Percentiles rank a stretch among this genome's conserved stretches.
phyloP scores from a whole-genome alignment of 2,329 filamentous ascomycete species.

The Cordyceps militaris region DNA sequence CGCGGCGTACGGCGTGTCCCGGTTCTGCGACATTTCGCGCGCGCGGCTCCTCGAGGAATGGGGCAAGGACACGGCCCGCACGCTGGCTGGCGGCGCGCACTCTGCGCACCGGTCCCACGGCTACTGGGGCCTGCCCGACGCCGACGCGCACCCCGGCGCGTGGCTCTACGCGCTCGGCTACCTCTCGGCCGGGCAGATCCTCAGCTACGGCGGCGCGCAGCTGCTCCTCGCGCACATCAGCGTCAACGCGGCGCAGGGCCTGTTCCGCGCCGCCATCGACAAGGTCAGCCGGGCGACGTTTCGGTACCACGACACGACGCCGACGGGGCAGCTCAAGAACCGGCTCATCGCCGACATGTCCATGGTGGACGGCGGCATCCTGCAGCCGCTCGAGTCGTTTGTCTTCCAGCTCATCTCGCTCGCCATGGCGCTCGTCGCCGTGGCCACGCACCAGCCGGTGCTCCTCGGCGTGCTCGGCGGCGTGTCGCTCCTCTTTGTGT shows the following conservation, averaged over 20 bases:
- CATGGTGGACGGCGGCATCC: constrained; percentile 81
- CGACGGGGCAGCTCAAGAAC: constrained; percentile 86
- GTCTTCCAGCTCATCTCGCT: constrained; percentile 66
- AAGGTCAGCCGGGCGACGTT: constrained; percentile 75
- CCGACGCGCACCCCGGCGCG: constrained; percentile 57
- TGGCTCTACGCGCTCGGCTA: constrained; percentile 69
- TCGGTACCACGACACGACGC: constrained; percentile 85
- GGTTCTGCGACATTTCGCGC: constrained; percentile 57
- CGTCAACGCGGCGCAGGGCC: constrained; percentile 65
- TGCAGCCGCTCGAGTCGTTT: constrained; percentile 63
- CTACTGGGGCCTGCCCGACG: constrained; percentile 47
- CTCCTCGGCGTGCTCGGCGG: constrained; percentile 67
- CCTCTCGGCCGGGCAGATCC: constrained; percentile 54
- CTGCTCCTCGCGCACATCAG: constrained; percentile 68
- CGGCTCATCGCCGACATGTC: constrained; percentile 84
- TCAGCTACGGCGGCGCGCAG: constrained; percentile 55
- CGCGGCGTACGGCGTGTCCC: constrained; percentile 54
- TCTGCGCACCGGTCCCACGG: not conserved
- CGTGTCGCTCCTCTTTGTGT: constrained; percentile 62
- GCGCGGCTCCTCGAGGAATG: constrained; percentile 82
- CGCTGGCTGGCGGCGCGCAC: not conserved
- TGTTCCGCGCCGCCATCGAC: constrained; percentile 68
- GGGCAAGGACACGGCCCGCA: constrained; percentile 56
- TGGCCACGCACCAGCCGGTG: constrained; percentile 68
- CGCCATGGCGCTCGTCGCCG: constrained; percentile 65